Evolutionary conservation across 108 stramenopile species (phyloP).

Genomic region (Pelagomonas calceolata): DNA sequence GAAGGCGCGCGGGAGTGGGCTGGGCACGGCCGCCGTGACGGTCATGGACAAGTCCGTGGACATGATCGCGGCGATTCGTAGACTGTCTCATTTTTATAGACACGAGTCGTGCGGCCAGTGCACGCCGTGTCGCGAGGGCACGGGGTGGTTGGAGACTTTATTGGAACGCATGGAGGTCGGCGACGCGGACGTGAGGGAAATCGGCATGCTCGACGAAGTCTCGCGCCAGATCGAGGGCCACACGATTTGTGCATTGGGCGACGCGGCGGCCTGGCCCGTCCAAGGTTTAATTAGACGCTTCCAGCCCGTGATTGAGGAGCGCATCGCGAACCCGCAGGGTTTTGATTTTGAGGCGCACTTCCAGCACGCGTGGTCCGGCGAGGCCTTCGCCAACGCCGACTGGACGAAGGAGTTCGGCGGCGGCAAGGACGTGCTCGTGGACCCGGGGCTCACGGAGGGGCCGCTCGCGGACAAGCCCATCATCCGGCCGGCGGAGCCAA

Average conservation of each 20-base stretch:
- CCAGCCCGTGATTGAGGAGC: slow-evolving; percentile 89
- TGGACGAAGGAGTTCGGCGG: slow-evolving; percentile 79
- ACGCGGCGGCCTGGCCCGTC: slow-evolving; percentile 99
- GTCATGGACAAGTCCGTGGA: slow-evolving; percentile 98
- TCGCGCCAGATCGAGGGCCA: slow-evolving; percentile 98
- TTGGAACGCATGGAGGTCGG: slow-evolving; percentile 92
- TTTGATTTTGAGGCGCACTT: slow-evolving; percentile 85
- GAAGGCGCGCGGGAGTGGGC: slow-evolving; percentile 73
- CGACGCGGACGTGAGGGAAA: slow-evolving; percentile 94
- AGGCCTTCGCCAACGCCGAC: slow-evolving; percentile 69
- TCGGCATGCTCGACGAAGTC: slow-evolving; percentile 99
- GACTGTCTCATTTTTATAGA: slow-evolving; percentile 98
- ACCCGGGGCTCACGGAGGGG: no score
- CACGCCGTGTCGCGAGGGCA: slow-evolving; percentile 98
- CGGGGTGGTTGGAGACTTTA: slow-evolving; percentile 78
- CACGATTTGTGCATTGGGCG: slow-evolving; percentile 99
- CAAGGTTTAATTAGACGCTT: slow-evolving; percentile 94
- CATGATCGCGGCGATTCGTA: slow-evolving; percentile 97
- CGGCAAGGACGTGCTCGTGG: slow-evolving; percentile 34
- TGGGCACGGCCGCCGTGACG: slow-evolving; percentile 98
- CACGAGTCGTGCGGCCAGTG: slow-evolving; percentile 99
- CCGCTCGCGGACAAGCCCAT: no score
- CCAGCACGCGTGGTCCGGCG: slow-evolving; percentile 90
- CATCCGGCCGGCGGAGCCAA: no score
- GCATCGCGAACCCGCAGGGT: slow-evolving; percentile 75